These are phyloP conservation scores for Oehlia diaphana DNA, from an alignment of 192 early-diverging fungal genomes.

Conservation along the genomic window DNA sequence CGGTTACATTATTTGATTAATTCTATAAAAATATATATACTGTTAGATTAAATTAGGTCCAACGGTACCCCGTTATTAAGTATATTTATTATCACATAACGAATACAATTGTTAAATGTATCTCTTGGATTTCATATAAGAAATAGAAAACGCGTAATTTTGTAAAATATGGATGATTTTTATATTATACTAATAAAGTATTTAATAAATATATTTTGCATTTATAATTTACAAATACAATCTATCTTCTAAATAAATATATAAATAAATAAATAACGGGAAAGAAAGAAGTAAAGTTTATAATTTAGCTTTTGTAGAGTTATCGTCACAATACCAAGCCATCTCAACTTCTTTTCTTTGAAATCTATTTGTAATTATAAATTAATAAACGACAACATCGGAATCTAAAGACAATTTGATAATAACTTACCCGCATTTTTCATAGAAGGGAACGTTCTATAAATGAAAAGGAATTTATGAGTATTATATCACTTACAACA, in stretches of 20 bases:
- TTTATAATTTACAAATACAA: neutral
- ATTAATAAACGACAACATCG: neutral
- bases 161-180: too few species aligned
- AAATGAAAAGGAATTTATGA: neutral
- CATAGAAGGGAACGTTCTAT: constrained; percentile 85
- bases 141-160: too few species aligned
- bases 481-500: neutral
- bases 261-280: neutral
- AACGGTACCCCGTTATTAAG: too few species aligned
- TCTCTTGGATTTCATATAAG: too few species aligned
- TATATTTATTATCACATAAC: too few species aligned
- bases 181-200: too few species aligned
- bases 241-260: neutral
- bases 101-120: too few species aligned
- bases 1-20: too few species aligned
- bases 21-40: too few species aligned
- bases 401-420: neutral
- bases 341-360: constrained; percentile 70
- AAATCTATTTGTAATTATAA: constrained; percentile 39
- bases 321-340: constrained; percentile 50
- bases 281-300: neutral
- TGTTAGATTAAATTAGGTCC: too few species aligned
- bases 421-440: constrained; percentile 69
- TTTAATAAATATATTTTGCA: neutral
- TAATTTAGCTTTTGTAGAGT: constrained; percentile 14